These are phyloP conservation scores for Cyclostephanos tholiformis DNA, from an alignment of 108 stramenopile genomes.

Conservation along the genomic window DNA sequence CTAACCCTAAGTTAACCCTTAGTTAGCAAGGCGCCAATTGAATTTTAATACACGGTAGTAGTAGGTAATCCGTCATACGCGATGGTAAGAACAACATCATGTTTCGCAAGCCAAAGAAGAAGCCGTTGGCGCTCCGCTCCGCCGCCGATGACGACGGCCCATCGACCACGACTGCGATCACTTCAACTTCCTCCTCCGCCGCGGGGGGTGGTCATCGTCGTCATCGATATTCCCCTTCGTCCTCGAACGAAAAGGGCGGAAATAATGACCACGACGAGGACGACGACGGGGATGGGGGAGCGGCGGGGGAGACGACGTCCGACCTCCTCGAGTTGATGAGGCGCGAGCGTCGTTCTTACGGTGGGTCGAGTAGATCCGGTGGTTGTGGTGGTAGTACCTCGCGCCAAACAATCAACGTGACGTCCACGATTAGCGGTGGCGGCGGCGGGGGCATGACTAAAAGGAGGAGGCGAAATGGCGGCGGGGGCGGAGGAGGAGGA, in stretches of 20 bases:
- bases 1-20: no score
- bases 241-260: constrained; percentile 15
- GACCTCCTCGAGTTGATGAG: constrained; percentile 58
- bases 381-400: not conserved
- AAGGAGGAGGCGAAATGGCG: not conserved
- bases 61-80: no score
- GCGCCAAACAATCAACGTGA: constrained; percentile 3
- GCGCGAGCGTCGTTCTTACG: constrained; percentile 35
- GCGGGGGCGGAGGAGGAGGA: no score
- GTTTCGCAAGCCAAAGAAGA: constrained; percentile 76
- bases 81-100: no score
- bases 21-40: no score
- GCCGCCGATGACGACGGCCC: constrained; percentile 30
- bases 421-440: not conserved
- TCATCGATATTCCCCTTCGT: not conserved
- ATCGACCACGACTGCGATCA: not conserved
- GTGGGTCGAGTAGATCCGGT: no score
- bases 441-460: not conserved
- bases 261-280: constrained; percentile 18
- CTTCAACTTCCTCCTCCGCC: not conserved
- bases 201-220: no score
- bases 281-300: constrained; percentile 41
- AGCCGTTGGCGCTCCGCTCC: constrained; percentile 24
- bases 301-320: constrained; percentile 42
- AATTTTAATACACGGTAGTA: no score